A percentile compares a stretch with the other conserved stretches of the same genome.
These are phyloP conservation scores for Coccinonectria pachysandricola DNA, from an alignment of 2,329 filamentous ascomycete species.

Conservation along the genomic window DNA sequence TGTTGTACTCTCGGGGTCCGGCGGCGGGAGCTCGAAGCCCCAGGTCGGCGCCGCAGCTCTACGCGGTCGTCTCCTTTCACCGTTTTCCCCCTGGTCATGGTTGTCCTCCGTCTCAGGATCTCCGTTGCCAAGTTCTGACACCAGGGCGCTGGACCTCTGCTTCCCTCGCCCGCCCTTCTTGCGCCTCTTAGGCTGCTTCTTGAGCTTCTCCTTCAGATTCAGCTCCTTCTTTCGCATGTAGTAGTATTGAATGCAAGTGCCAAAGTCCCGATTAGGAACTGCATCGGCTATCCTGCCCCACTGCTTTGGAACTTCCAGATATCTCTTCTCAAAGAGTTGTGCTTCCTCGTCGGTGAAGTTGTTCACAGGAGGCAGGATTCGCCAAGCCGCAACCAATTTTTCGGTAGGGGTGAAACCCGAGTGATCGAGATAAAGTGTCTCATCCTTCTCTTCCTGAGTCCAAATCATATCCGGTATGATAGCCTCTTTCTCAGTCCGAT, in stretches of 20 bases:
- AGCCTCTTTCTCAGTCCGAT: slow-evolving; percentile 68
- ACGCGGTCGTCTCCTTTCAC: slow-evolving; percentile 50
- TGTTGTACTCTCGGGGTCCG: slow-evolving; percentile 51
- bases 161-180: slow-evolving; percentile 48
- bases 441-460: slow-evolving; percentile 47
- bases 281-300: slow-evolving; percentile 68
- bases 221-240: slow-evolving; percentile 68
- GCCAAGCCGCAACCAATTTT: slow-evolving; percentile 58
- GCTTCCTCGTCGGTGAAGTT: slow-evolving; percentile 67
- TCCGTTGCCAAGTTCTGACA: slow-evolving; percentile 53
- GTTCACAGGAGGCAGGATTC: slow-evolving; percentile 61
- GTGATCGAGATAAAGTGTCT: slow-evolving; percentile 52
- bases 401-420: slow-evolving; percentile 56
- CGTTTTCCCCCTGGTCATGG: slow-evolving; percentile 47
- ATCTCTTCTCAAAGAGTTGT: slow-evolving; percentile 61
- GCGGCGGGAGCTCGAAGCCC: slow-evolving; percentile 48
- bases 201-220: slow-evolving; percentile 67
- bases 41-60: slow-evolving; percentile 63
- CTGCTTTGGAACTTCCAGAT: slow-evolving; percentile 68
- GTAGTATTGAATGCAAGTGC: slow-evolving; percentile 76
- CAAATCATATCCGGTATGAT: slow-evolving; percentile 61
- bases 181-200: slow-evolving; percentile 49
- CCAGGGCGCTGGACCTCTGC: slow-evolving; percentile 52
- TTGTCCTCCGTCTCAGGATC: slow-evolving; percentile 47
- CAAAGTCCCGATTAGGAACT: slow-evolving; percentile 59